Conservation (phyloP, 2,329 filamentous ascomycete genomes). For the Verticillium zaregamsianum region DNA sequence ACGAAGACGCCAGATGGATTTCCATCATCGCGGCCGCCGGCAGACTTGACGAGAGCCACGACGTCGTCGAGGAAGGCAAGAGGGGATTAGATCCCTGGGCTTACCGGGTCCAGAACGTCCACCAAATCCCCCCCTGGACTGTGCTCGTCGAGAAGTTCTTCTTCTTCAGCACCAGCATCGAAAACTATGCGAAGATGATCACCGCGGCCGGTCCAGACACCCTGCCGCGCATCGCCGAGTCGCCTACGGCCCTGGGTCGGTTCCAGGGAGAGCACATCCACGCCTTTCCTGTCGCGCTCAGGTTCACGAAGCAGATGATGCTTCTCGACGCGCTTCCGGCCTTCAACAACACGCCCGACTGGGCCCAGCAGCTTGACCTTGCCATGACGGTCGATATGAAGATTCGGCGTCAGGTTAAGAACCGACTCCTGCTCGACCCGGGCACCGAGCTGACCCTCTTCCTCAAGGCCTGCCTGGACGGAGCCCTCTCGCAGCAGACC, state of each 20-base stretch:
- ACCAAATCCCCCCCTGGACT: conserved; percentile 44
- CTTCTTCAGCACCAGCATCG: conserved; percentile 37
- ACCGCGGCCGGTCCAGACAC: not conserved
- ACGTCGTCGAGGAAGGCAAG: conserved; percentile 84
- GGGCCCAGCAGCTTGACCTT: conserved; percentile 76
- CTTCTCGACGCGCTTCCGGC: conserved; percentile 44
- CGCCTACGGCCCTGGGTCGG: conserved; percentile 33
- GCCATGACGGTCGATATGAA: conserved; percentile 66
- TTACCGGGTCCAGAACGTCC: conserved; percentile 25
- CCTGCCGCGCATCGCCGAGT: not conserved
- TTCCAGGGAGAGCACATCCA: conserved; percentile 42
- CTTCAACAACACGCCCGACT: conserved; percentile 68
- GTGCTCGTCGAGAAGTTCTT: conserved; percentile 33
- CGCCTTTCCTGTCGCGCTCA: conserved; percentile 65
- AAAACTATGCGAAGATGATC: not conserved
- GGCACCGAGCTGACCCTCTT: conserved; percentile 34
- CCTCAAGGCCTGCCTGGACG: conserved; percentile 53
- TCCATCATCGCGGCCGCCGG: conserved; percentile 76
- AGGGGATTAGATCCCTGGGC: conserved; percentile 75
- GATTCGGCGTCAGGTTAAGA: conserved; percentile 55
- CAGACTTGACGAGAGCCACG: conserved; percentile 63
- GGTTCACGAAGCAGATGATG: conserved; percentile 58
- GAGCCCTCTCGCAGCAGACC: conserved; percentile 41
- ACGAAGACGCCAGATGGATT: conserved; percentile 80
- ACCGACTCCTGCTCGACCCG: conserved; percentile 42